A percentile compares a stretch with the other conserved stretches of the same genome.
Evolutionary conservation across 2,329 filamentous ascomycete species (phyloP).

Genomic region (Stagonosporopsis vannaccii): DNA sequence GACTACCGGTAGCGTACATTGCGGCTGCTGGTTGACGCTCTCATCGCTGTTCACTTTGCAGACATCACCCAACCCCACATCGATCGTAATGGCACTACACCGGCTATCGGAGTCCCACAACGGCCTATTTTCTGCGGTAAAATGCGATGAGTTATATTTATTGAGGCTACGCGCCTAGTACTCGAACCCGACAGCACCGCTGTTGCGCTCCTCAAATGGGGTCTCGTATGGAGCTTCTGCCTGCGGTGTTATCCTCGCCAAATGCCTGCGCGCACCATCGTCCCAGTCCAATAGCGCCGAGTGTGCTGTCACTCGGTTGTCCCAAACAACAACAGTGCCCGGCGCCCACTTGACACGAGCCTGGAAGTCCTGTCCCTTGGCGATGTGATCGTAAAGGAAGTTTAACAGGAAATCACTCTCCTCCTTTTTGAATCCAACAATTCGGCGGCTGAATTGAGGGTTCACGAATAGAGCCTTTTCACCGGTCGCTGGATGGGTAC

Average conservation of each 20-base stretch:
- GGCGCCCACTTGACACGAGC: conserved; percentile 78
- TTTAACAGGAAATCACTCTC: conserved; percentile 80
- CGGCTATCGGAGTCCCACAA: not conserved
- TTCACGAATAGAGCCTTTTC: conserved; percentile 87
- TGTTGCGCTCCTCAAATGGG: conserved; percentile 47
- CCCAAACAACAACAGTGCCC: conserved; percentile 86
- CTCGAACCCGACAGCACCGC: conserved; percentile 26
- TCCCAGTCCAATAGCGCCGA: conserved; percentile 84
- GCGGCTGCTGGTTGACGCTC: no score
- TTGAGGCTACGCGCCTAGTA: conserved; percentile 17
- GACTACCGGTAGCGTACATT: no score
- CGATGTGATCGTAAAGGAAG: conserved; percentile 79
- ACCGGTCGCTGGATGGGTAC: conserved; percentile 80
- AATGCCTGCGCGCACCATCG: conserved; percentile 76
- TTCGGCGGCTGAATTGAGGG: conserved; percentile 81
- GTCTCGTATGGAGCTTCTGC: conserved; percentile 80
- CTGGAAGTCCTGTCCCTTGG: conserved; percentile 75
- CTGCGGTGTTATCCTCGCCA: conserved; percentile 83
- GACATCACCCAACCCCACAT: no score
- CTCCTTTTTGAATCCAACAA: conserved; percentile 85
- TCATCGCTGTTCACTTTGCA: no score
- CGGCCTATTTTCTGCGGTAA: not conserved
- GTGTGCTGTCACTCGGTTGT: conserved; percentile 82
- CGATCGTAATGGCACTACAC: not conserved
- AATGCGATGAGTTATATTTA: no score